Evolutionary conservation across 2,329 filamentous ascomycete species (phyloP), one percentile per base, ranked within the genome.

Genomic region (Chalaropsis thielavioides): DNA sequence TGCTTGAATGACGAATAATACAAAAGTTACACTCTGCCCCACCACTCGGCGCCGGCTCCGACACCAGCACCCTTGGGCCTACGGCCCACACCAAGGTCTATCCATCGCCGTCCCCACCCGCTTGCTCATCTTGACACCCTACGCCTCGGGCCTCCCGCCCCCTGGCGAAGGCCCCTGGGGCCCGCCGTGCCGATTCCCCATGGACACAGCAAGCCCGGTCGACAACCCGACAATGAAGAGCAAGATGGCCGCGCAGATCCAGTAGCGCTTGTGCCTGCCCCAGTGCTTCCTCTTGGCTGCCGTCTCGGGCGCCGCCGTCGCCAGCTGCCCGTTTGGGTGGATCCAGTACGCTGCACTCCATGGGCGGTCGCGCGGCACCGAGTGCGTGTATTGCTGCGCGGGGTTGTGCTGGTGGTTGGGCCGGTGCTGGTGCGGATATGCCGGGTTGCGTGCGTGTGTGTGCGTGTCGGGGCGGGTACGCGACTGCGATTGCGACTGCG

Each of bases 281-380:
- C 65, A 61, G 22, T 58, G 61, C 40, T 62, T 64, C 38, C 58
- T 56, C 43, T 61, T 62, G 10, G 51, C 61, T 24, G 31, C 44
- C 15, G 27, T 31, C 4, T 56, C 62, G 27, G 22, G 22, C 17
- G 61, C 64, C 27, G 27, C 44, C 10, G 38, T 2, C 31, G 31
- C 49, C 43, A 40, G 27, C 46, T 63, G 62, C 11, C 58, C 64
- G 7, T 38, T 54, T 2, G 65, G 65, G 24, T 64, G 63, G 3
- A 61, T 64, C 65, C 65, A 66, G 38, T 66, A 66, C 22, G 65
- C 61, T 15, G 65, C 40, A 44, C 62, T 66, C 65, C 65, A 66
- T 27, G 65, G 65, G 11, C 65, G 56, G 40, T 66, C 49, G 27
- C 43, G 19, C 8, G 24, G 54, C 19, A 24, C 19, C 56, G 56